Percentiles rank a stretch among this genome's conserved stretches.
Evolutionary conservation across 2,329 filamentous ascomycete species (phyloP).

Genomic region (Aureobasidium sp.): DNA sequence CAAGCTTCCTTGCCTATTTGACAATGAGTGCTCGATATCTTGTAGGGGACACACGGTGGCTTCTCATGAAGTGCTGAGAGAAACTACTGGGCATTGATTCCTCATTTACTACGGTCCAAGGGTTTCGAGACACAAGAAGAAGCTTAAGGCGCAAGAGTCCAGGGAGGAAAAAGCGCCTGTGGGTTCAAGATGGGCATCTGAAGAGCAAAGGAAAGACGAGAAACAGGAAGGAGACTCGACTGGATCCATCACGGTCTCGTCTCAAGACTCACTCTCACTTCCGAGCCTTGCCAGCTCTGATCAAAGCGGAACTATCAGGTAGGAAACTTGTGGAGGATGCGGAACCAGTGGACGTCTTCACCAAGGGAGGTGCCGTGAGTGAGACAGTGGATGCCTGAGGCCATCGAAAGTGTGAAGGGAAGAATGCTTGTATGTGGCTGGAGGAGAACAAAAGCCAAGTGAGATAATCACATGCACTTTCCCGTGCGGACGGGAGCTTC

Average conservation of each 20-base stretch:
- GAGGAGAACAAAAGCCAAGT: too few species aligned
- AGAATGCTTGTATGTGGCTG: neutral
- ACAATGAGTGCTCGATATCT: neutral
- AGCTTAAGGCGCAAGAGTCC: neutral
- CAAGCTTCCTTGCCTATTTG: neutral
- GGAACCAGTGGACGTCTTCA: neutral
- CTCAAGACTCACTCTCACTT: neutral
- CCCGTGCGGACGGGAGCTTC: neutral
- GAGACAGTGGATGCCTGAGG: neutral
- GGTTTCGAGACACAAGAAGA: neutral
- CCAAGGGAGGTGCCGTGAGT: neutral
- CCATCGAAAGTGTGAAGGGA: neutral
- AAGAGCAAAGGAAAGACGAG: neutral
- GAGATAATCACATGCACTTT: neutral
- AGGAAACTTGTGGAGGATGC: neutral
- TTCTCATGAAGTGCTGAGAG: neutral
- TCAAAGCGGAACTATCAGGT: neutral
- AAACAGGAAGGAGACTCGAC: neutral
- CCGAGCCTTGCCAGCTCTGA: neutral
- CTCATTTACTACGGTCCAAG: too few species aligned
- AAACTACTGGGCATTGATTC: neutral
- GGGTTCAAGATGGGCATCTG: neutral
- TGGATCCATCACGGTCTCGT: neutral
- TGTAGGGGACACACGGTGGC: neutral
- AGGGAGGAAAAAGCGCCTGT: neutral